These are phyloP conservation scores for Gnomoniopsis smithogilvyi DNA, from an alignment of 2,329 filamentous ascomycete species.

Conservation along the genomic window DNA sequence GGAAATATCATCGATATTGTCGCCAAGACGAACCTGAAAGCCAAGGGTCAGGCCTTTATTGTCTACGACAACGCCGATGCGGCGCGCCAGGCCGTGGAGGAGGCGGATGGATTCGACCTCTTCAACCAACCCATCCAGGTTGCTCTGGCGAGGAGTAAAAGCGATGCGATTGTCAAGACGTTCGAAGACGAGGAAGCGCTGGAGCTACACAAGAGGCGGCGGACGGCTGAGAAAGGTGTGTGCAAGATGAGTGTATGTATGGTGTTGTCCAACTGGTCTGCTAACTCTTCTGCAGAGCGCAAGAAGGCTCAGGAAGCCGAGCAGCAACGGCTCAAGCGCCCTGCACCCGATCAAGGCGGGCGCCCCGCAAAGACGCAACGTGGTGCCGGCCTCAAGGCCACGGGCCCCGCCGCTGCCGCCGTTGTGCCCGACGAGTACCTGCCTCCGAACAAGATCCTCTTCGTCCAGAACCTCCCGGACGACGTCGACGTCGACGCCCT, in stretches of 20 bases:
- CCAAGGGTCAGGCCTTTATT: constrained; percentile 93
- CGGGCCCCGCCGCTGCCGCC: constrained; percentile 61
- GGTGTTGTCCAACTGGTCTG: background rate
- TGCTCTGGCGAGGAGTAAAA: constrained; percentile 76
- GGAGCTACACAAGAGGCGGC: constrained; percentile 78
- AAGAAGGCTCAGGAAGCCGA: constrained; percentile 81
- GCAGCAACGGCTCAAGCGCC: constrained; percentile 72
- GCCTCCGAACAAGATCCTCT: constrained; percentile 94
- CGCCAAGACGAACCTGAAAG: constrained; percentile 74
- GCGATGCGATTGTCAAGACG: constrained; percentile 80
- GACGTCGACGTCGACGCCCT: constrained; percentile 80
- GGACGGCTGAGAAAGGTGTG: constrained; percentile 86
- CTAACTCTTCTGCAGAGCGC: constrained; percentile 42
- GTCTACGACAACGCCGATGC: constrained; percentile 81
- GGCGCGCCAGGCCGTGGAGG: constrained; percentile 79
- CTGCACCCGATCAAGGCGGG: constrained; percentile 41
- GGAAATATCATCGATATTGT: constrained; percentile 76
- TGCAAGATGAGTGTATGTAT: background rate
- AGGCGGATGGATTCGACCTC: constrained; percentile 87
- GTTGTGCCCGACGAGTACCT: constrained; percentile 97
- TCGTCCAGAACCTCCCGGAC: constrained; percentile 88
- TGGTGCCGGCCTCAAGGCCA: constrained; percentile 73
- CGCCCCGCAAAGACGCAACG: constrained; percentile 69
- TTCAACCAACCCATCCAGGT: constrained; percentile 89
- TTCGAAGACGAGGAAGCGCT: constrained; percentile 76